Evolutionary conservation across 228 moss, liverwort and hornwort genomes (phyloP).

Genomic region (Sphagnum magellanicum): DNA sequence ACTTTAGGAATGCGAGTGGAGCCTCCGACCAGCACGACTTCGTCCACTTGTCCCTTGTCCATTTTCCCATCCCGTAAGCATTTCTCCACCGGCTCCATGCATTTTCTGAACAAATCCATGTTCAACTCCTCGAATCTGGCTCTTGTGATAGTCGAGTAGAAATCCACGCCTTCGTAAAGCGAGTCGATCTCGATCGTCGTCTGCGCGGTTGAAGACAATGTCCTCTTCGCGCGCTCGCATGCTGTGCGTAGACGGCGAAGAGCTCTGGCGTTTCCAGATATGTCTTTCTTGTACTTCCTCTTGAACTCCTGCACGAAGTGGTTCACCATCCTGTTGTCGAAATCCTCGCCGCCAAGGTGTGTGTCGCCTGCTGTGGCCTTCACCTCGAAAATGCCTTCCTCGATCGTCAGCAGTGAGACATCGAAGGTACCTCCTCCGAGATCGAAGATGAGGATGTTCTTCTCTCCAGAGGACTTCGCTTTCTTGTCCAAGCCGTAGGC

Average conservation of each 20-base stretch:
- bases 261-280: constrained; percentile 38
- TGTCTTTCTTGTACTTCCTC: constrained; percentile 62
- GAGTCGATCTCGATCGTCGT: constrained; percentile 32
- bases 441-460: constrained; percentile 52
- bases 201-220: constrained; percentile 33
- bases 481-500: constrained; percentile 57
- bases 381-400: constrained; percentile 47
- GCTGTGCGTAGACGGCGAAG: constrained; percentile 44
- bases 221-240: constrained; percentile 49
- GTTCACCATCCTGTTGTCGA: constrained; percentile 44
- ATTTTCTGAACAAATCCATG: constrained; percentile 42
- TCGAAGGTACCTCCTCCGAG: constrained; percentile 56
- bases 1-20: constrained; percentile 46
- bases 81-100: constrained; percentile 56
- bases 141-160: constrained; percentile 41
- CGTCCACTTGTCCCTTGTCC: constrained; percentile 30
- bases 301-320: constrained; percentile 54
- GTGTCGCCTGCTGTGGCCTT: constrained; percentile 29
- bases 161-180: constrained; percentile 40
- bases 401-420: constrained; percentile 42
- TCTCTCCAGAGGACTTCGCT: constrained; percentile 15
- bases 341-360: constrained; percentile 52
- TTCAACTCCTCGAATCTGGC: constrained; percentile 48
- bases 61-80: constrained; percentile 41
- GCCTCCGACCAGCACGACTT: constrained; percentile 39